These are phyloP conservation scores for Globisporangium camurandrum DNA, from an alignment of 352 stramenopile species.

Conservation along the genomic window DNA sequence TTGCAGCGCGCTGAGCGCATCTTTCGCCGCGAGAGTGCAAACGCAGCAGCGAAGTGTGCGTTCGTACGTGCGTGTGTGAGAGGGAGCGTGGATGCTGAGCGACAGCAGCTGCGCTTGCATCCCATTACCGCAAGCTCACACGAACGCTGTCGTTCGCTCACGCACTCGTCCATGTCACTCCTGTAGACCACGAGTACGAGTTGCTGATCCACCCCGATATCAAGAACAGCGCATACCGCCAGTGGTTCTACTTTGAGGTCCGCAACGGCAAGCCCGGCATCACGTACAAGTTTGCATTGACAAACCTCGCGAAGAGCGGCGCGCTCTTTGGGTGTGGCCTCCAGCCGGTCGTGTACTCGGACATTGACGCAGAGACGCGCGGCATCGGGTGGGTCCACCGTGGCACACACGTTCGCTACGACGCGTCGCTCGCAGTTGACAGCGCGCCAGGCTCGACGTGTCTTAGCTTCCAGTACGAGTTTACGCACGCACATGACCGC, in stretches of 20 bases:
- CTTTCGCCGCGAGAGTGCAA: constrained; percentile 18
- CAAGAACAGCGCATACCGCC: constrained; percentile 76
- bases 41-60: constrained; percentile 5
- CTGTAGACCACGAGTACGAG: constrained; percentile 56
- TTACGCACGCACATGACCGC: constrained; percentile 53
- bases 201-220: constrained; percentile 66
- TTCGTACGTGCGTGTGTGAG: not conserved
- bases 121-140: not conserved
- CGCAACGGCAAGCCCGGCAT: constrained; percentile 42
- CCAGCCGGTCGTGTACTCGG: constrained; percentile 75
- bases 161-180: not conserved
- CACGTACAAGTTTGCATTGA: constrained; percentile 61
- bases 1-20: constrained; percentile 53
- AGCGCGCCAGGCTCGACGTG: constrained; percentile 36
- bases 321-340: constrained; percentile 78
- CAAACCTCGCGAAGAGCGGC: constrained; percentile 78
- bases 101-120: not conserved
- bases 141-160: not conserved
- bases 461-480: constrained; percentile 68
- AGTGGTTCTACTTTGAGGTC: constrained; percentile 90
- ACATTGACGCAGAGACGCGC: constrained; percentile 30
- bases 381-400: constrained; percentile 52
- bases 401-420: constrained; percentile 58
- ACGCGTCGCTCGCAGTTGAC: constrained; percentile 23
- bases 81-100: not conserved